These are phyloP conservation scores for Cronartium quercuum DNA, from an alignment of 1,284 basidiomycete species.

Conservation along the genomic window DNA sequence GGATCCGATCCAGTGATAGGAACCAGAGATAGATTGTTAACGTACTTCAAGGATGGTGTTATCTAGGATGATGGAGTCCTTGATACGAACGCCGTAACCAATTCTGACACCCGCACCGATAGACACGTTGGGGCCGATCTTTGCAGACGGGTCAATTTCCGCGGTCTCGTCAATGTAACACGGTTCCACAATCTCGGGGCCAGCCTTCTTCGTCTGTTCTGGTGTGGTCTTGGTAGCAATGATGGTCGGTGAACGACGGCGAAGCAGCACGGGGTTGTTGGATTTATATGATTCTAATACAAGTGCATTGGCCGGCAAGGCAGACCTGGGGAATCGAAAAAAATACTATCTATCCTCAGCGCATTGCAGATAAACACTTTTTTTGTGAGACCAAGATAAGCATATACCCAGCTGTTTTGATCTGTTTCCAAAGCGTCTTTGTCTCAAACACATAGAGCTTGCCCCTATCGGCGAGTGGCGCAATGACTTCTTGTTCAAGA, in stretches of 20 bases:
- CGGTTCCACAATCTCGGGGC: slow-evolving; percentile 51
- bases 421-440: slow-evolving; percentile 54
- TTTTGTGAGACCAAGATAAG: background rate
- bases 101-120: slow-evolving; percentile 50
- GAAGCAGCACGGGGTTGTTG: slow-evolving; percentile 47
- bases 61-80: slow-evolving; percentile 54
- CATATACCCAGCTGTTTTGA: slow-evolving; percentile 54
- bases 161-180: slow-evolving; percentile 52
- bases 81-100: slow-evolving; percentile 52
- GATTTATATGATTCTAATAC: slow-evolving; percentile 50
- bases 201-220: slow-evolving; percentile 37
- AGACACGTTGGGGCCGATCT: slow-evolving; percentile 46
- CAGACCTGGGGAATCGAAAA: slow-evolving; percentile 47
- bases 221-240: slow-evolving; percentile 40
- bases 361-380: background rate
- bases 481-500: slow-evolving; percentile 55
- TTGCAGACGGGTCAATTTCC: slow-evolving; percentile 33
- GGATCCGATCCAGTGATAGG: background rate
- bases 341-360: background rate
- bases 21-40: background rate
- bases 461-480: slow-evolving; percentile 51
- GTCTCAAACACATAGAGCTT: slow-evolving; percentile 55
- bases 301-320: slow-evolving; percentile 53
- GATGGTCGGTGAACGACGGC: slow-evolving; percentile 48
- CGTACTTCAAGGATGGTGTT: slow-evolving; percentile 50